Evolutionary conservation across 2,329 filamentous ascomycete species (phyloP), one percentile per base, ranked within the genome.

Genomic region (Aspergillus sp.): DNA sequence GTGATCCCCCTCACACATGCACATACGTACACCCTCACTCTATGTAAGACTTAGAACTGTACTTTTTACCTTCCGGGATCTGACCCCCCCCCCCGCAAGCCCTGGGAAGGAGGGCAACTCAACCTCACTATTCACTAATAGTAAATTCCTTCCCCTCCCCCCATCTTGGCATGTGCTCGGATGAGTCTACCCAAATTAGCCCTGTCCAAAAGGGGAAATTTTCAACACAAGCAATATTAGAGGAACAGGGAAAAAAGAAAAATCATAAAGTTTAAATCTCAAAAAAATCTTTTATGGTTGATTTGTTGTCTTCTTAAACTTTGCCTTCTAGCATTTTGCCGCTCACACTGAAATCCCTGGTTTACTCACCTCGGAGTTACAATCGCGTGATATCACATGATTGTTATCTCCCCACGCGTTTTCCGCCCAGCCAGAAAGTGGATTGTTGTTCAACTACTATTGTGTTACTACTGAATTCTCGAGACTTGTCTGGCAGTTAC

Each of bases 31-130:
- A 30, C 27, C 8, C 27, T 11, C 27, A 10, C 27, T 30, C 3
- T 30, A 7, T 15, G 32, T 36, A 13, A 32, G 30, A 11, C 0
- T 10, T 49, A 7, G 5, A 2, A 42, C 10, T 49, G 23, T 49
- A 27, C 44, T 27, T 49, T 15, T 21, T 48, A 25, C 44, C 25
- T 5, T 27, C 39, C 52, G 57, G 57, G 42, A 59, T 38, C 41
- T 44, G n/a, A 38, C 32, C 51, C 41, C 51, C 51, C 51, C 41
- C 51, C 42, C 57, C 57, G 57, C 51, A 48, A 30, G 15, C 57
- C 41, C 4, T 30, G 47, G 47, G 25, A 36, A 36, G 32, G 38
- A 55, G 36, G 13, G 23, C 36, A 49, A 44, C 21, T 49, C 38
- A n/a, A 30, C 44, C n/a, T 19, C 51, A 36, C 32, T 30, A 30